These are phyloP conservation scores for Talaromyces sp. DNA, from an alignment of 2,329 filamentous ascomycete species.

Conservation along the genomic window DNA sequence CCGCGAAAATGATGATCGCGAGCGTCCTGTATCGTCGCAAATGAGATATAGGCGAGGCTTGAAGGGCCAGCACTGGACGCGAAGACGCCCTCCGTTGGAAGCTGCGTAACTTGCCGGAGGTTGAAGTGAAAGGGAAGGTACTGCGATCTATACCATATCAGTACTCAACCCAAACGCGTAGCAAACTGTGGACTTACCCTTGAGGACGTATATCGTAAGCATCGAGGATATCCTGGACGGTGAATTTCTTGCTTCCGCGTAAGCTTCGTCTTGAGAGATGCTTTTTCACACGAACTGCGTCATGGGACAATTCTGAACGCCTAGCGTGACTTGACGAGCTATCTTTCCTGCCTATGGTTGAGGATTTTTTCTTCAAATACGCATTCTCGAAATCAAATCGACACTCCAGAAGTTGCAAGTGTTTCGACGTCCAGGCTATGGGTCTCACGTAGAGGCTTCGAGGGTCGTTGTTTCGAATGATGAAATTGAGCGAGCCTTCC, in stretches of 20 bases:
- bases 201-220: not conserved
- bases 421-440: not conserved
- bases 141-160: not conserved
- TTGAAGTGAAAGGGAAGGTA: not conserved
- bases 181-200: not conserved
- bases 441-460: not conserved
- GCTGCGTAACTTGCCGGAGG: not conserved
- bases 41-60: not conserved
- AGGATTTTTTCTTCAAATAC: too few relatives aligned
- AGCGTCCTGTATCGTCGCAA: too few relatives aligned
- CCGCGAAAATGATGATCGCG: too few relatives aligned
- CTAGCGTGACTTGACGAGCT: not conserved
- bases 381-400: not conserved
- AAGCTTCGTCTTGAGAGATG: too few relatives aligned
- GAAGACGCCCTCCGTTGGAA: not conserved
- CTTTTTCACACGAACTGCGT: not conserved
- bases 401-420: not conserved
- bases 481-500: not conserved
- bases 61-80: not conserved
- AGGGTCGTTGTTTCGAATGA: not conserved
- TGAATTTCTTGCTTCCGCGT: too few relatives aligned
- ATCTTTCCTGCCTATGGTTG: too few relatives aligned
- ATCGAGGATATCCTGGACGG: not conserved
- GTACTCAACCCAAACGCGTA: not conserved
- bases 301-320: not conserved